Evolutionary conservation across 305 asterid genomes (phyloP), one percentile per base, ranked within the genome.

Genomic region (Fraxinus sp.): DNA sequence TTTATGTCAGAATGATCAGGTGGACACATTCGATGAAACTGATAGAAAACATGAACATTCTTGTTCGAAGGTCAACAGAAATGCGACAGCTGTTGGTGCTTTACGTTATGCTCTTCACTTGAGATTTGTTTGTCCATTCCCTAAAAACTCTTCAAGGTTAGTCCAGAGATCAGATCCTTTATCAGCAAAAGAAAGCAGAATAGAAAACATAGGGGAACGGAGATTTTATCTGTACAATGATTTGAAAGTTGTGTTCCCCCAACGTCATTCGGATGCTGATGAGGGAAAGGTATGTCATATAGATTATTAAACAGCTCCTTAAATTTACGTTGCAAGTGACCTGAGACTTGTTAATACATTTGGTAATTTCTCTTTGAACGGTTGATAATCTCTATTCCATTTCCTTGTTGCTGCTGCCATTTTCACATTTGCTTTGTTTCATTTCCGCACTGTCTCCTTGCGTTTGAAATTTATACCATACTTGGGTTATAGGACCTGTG

Each of bases 201-300:
- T 55, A 33, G 80, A 80, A 57, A 80, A n/a, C 8, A 64, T 80
- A 79, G 90, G 82, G 14, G 89, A 89, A 18, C 87, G 94, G 44
- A 86, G 93, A 76, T 93, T 94, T 85, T 94, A 93, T 89, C 79
- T 94, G 80, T 89, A 93, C 64, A 90, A 91, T 83, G 97, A 94
- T 85, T 74, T 94, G 88, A 91, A 83, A 83, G 97, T 91, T 49
- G 98, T 94, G 75, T 94, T 94, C 83, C 98, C 98, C 77, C 98
- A 94, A 80, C 95, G 98, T 1, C 98, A 94, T 84, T 91, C 97
- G 18, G 97, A 94, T 85, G 88, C 94, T 52, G 98, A 94, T 5
- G 97, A 94, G 89, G 97, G 97, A 68, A 92, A 93, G 97, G 97
- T 93, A 85, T 24, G 84, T 68, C 39, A 75, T 20, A 57, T 84